Conservation (phyloP, 1,284 basidiomycete species). For the Stygiomarasmius scandens region DNA sequence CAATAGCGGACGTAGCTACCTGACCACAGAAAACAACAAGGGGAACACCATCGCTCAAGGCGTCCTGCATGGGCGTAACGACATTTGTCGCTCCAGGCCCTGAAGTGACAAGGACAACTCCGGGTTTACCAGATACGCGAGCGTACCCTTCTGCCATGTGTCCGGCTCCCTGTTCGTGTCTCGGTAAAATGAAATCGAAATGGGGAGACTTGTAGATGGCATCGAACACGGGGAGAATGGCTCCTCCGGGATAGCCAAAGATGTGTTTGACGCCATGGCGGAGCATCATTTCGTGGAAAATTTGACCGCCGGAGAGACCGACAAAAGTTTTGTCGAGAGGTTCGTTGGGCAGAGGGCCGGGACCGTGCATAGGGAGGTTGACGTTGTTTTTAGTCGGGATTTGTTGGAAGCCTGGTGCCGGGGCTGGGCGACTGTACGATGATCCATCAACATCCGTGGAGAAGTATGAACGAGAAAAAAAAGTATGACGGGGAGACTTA, state of each 20-base stretch:
- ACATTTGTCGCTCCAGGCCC: constrained; percentile 98
- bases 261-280: constrained; percentile 95
- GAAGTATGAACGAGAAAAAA: constrained; percentile 2
- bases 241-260: constrained; percentile 97
- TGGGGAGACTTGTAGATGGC: constrained; percentile 97
- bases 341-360: constrained; percentile 49
- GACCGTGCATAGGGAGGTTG: constrained; percentile 38
- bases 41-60: constrained; percentile 92
- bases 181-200: constrained; percentile 94
- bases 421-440: constrained; percentile 58
- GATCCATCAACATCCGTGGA: not conserved
- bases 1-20: constrained; percentile 97
- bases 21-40: constrained; percentile 97
- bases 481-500: constrained; percentile 40
- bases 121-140: constrained; percentile 95
- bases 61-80: constrained; percentile 97
- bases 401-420: constrained; percentile 70
- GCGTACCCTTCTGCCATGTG: constrained; percentile 99
- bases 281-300: constrained; percentile 99
- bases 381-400: constrained; percentile 54
- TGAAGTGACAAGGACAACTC: constrained; percentile 96
- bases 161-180: constrained; percentile 97
- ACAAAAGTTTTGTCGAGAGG: constrained; percentile 82
- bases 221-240: constrained; percentile 98
- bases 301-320: constrained; percentile 94